A percentile compares a stretch with the other conserved stretches of the same genome.
Conservation (phyloP, 176 grass and related monocot species). For the Oryza glaberrima region DNA sequence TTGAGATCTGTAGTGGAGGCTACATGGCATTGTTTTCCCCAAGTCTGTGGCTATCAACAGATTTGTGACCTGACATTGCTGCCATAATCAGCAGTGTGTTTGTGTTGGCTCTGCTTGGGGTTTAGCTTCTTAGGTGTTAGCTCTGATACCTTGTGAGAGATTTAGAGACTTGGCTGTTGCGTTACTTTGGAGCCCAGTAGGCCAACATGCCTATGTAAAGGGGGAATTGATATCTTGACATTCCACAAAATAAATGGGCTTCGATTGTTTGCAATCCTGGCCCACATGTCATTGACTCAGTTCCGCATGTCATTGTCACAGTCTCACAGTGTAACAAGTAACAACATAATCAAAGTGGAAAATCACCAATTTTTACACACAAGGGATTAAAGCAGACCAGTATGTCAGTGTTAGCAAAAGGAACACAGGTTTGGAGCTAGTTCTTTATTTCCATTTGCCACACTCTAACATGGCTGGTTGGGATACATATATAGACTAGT, state of each 20-base stretch:
- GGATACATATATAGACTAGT: too few species aligned
- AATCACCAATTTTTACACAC: not conserved
- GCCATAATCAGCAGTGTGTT: not conserved
- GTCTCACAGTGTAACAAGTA: too few species aligned
- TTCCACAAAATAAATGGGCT: too few species aligned
- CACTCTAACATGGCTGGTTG: too few species aligned
- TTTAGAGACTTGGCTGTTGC: not conserved
- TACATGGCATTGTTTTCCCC: not conserved
- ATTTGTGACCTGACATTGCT: not conserved
- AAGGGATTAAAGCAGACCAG: conserved; percentile 8
- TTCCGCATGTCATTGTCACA: not conserved
- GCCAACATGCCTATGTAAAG: not conserved
- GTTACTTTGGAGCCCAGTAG: not conserved
- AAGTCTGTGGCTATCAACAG: not conserved
- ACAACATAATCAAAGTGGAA: too few species aligned
- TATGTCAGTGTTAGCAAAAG: not conserved
- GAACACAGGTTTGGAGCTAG: too few species aligned
- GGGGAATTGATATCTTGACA: not conserved
- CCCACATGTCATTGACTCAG: not conserved
- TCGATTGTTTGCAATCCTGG: not conserved
- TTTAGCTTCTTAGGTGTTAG: not conserved
- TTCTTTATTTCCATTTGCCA: too few species aligned
- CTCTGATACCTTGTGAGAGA: not conserved
- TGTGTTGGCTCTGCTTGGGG: not conserved
- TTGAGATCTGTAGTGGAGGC: not conserved